Evolutionary conservation across 306 rosid genomes (phyloP), one percentile per base, ranked within the genome.

Genomic region (Castanea sativa): DNA sequence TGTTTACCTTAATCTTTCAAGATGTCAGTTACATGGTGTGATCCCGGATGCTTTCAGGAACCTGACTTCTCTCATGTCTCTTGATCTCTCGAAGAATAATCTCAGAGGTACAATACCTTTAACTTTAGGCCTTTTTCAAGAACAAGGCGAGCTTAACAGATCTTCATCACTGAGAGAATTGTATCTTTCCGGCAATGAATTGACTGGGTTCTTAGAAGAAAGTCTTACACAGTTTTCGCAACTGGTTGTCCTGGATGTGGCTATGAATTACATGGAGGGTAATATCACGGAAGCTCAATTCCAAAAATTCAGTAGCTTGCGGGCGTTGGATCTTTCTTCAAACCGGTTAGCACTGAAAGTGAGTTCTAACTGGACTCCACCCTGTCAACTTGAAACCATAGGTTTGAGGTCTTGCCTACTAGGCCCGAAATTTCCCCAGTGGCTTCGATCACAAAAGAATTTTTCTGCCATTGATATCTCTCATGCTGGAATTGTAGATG

Each of bases 391-490:
- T 52, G 81, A 76, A 45, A 18, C 5, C 4, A 61, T 81, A 53
- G 59, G 78, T 63, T 38, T 76, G 78, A 32, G 61, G 21, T 27
- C 27, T 12, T 63, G 77, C 59, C 15, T 35, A 0, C 1, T 71
- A 29, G 85, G 78, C 16, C 81, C 69, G 67, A 21, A 55, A 55
- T 82, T 82, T 63, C 81, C 85, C 35, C 64, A 0, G 2, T 82
- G 85, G 81, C 41, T 82, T 55, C 74, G 45, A 71, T 27, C 78
- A 1, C 85, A 76, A 15, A 82, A 71, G 29, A 71, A 33, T 18
- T 76, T 76, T 5, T 53, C 69, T 10, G 3, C 71, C 63, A 25
- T 82, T 35, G 74, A 63, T 55, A 5, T 82, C 1, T 76, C 85
- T 25, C 0, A 63, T 18, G 49, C 69, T 7, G 1, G 15, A 1